Evolutionary conservation across 331 rosid species (phyloP), one percentile per base, ranked within the genome.

Genomic region (Pyrus hybrid): DNA sequence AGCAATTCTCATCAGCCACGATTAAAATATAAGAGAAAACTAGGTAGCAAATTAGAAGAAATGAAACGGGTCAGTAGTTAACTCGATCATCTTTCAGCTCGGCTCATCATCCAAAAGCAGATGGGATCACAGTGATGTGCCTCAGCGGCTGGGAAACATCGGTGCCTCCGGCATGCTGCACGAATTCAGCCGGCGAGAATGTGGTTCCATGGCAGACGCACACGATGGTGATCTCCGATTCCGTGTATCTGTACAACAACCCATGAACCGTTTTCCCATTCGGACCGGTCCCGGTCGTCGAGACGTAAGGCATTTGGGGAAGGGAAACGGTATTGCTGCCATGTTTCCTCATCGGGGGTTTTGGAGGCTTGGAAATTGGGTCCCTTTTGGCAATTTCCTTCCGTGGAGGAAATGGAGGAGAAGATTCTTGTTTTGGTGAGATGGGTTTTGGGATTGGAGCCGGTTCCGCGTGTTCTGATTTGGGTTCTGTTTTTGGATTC

Each of bases 161-260:
- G 1, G 87, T 90, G 54, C 93, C 91, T 14, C 98, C 98, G 4
- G 95, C 98, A 83, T 93, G 98, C 86, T 89, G 87, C 83, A 93
- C 97, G 75, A 93, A 93, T 79, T 83, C 97, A 2, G 91, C 91
- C 7, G 98, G 98, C 5, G 93, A 80, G 81, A 93, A 89, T 43
- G 87, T 79, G 86, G 85, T 86, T 82, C 98, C 97, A 85, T 93
- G 97, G 83, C 98, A 93, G 67, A 82, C 93, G 62, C 98, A 93
- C 26, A 93, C 86, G 16, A 93, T 93, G 77, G 88, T 87, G 12
- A 93, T 91, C 75, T 91, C 97, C 2, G 85, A 79, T 61, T 85
- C 83, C 0, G 88, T 76, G 53, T 86, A 93, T 75, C 80, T 86
- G 74, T 82, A 84, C 73, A 93, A 65, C 79, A 93, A 87, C 3